phyloP scores from a whole-genome alignment of 768 basidiomycete species.

The Terana coerulea region DNA sequence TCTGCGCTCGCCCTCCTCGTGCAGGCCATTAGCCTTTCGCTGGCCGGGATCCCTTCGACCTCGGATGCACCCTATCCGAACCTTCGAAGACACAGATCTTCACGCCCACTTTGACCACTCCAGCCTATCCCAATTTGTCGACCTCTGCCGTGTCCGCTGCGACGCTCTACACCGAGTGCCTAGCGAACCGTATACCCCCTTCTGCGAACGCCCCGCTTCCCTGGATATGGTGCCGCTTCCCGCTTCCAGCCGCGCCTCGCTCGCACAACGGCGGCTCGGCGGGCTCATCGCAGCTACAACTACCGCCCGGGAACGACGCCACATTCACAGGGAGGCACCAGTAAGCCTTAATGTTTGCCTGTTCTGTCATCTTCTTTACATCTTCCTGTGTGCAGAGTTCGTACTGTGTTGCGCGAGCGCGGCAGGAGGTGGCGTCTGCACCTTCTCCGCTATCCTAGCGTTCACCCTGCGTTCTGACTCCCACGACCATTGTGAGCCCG shows the following conservation, averaged over 20 bases:
- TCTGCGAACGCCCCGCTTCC: neutral
- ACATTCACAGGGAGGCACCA: neutral
- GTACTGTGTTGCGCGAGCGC: too few species aligned
- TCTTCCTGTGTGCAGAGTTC: too few species aligned
- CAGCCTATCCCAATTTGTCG: conserved; percentile 3
- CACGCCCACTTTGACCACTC: neutral
- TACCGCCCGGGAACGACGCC: neutral
- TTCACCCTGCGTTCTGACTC: too few species aligned
- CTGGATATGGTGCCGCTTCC: too few species aligned
- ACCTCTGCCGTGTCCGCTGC: neutral
- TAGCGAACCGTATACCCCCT: neutral
- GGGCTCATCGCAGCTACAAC: neutral
- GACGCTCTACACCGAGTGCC: neutral
- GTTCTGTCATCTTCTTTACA: too few species aligned
- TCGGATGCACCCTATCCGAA: neutral
- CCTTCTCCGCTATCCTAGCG: too few species aligned
- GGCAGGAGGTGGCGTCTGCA: too few species aligned
- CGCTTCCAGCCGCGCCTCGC: too few species aligned
- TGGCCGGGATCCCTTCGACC: neutral
- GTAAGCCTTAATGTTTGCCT: too few species aligned
- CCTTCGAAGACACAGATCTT: neutral
- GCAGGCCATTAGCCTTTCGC: neutral
- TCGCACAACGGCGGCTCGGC: neutral
- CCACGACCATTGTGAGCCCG: too few species aligned
- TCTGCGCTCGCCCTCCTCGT: neutral